Base-by-base conservation (phyloP, 2,329 filamentous ascomycete species). In the Shiraia bambusicola region DNA sequence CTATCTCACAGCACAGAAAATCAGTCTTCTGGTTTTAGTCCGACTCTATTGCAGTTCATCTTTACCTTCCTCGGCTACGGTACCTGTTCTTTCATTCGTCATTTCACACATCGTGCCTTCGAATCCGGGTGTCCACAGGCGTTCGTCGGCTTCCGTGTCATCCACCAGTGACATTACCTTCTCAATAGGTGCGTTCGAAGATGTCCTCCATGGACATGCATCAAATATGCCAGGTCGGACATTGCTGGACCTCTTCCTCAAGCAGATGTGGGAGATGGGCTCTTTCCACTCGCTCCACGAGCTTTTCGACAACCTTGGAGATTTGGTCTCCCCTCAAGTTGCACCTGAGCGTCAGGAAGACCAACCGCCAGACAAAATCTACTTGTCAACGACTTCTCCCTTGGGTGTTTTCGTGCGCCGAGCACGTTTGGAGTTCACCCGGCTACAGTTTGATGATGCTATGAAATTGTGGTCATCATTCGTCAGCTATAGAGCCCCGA, bases 221-320 rank as follows among this genome's bases (percentile, higher is more conserved):
- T 80, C 78, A 1, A 75, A 68, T 7, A 71, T 88, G 42, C 86
- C 89, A 0, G 89, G 89, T 2, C 79, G 87, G 34, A 85, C 80
- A n/a, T 71, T 96, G n/a, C 93, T 91, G 82, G 90, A 97, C 61
- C 73, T 86, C 2, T 88, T 96, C 42, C 77, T 97, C 10, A 80
- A 81, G 40, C 85, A 83, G 49, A 73, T 97, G 16, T 97, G 93
- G 92, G 77, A 78, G 12, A 81, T 97, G 52, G 83, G 91, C 61
- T 92, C 86, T 14, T 78, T 94, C 9, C 82, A 97, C 69, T 81
- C 83, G 0, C 71, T 97, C n/a, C 82, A 91, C 59, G 74, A 76
- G 2, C 92, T 95, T 65, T 88, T 95, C 60, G 77, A 79, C 22
- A 72, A 72, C 15, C 75, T 86, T 12, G 69, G 73, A 4, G 67